Evolutionary conservation across 257 asterid species (phyloP), one percentile per base, ranked within the genome.

Genomic region (Cruciata laevipes): DNA sequence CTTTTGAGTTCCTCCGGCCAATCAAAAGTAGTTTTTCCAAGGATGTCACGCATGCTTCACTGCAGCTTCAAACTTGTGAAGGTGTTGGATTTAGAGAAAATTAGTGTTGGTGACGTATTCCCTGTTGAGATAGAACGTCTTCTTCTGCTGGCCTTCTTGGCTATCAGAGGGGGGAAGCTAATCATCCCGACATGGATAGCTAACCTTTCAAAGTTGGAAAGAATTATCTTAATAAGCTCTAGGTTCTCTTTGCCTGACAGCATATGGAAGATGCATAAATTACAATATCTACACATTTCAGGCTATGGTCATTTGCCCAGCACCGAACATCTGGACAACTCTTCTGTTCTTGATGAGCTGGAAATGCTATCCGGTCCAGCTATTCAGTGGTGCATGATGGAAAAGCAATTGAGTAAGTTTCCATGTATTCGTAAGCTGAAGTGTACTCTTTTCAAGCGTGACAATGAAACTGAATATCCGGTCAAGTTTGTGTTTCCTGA

Each of bases 131-230:
- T 69, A 17, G 14, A 35, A 24, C 40, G 20, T 6, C 67, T 69
- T 24, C 49, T 69, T 59, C 61, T 40, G 23, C 20, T 69, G 58
- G 31, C 30, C 18, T 61, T 58, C 44, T 38, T 69, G 11, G 57
- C 57, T 0, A 18, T 51, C 18, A 0, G 21, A 51, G 57, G 57
- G 3, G 8, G 4, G 21, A 8, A 30, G 47, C 27, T 4, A 17
- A 4, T 0, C 5, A 17, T 56, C 13, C 65, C 72, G 7, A 0
- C 72, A 21, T 68, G 56, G 6, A 37, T 37, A 16, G 52, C 25
- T 21, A 55, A 56, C 7, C 72, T 68, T 5, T 23, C n/a, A 3
- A 32, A 55, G 0, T 6, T 68, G 63, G 72, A 68, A 12, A 68
- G 56, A 6, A 13, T 68, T 11, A 21, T 55, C 17, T 10, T 40